Evolutionary conservation across 352 stramenopile genomes (phyloP), one percentile per base, ranked within the genome.

Genomic region (Aphanomyces cochlioides): DNA sequence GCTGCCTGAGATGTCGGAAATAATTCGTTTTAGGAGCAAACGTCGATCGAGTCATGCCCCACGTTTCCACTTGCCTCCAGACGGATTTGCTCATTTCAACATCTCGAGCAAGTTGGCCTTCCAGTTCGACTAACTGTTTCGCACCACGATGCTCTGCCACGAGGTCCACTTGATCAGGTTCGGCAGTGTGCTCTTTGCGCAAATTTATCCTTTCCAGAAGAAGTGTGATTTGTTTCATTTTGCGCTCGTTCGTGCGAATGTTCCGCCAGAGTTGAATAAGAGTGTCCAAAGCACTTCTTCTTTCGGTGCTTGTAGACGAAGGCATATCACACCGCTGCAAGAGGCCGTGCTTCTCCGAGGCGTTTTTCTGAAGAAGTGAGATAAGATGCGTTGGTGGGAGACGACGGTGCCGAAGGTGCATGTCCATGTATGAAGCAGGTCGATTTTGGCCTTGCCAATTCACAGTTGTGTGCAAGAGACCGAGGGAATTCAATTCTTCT

Each of bases 351-450:
- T 72, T 39, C 21, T 41, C 39, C 7, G 36, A 15, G 17, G 66
- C 41, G 28, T 48, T 37, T n/a, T 72, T 66, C 40, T 81, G 73
- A 47, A 91, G 69, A 39, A 91, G 64, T 19, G 87, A 72, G 17
- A 95, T 56, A 60, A 95, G 74, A 41, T 95, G 88, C 0, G 74
- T 74, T 1, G 86, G 71, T 3, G 81, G 82, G 37, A 95, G 76
- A 38, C 93, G 81, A 7, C 81, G 80, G 70, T 95, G 88, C 2
- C 86, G 82, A 59, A 88, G 75, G 65, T 86, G 77, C 58, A 86
- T 91, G 74, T 95, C 88, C 7, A 84, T 78, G 56, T 92, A 95
- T 43, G 84, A 91, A 19, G 82, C 75, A 0, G 72, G 40, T 36
- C 79, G 83, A 12, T 54, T 36, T 13, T 59, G 53, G 1, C 88